Base-by-base conservation (phyloP, 768 basidiomycete genomes). In the Boletus speciosus region DNA sequence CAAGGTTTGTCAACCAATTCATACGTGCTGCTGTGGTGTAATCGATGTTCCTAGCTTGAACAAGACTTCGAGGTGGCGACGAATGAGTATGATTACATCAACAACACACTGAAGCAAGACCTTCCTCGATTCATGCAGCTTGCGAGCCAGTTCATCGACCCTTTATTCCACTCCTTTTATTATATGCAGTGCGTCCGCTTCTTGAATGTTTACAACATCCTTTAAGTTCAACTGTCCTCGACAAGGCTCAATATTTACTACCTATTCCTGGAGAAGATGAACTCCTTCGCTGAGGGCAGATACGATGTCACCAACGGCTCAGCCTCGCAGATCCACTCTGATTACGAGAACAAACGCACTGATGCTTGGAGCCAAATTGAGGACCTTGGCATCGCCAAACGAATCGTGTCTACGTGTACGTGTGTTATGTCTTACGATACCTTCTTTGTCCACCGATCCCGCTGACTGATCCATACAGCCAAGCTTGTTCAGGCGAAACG, bases 151-250 rank as follows among this genome's bases (percentile, higher is more conserved):
- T 98, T 98, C 73, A 92, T 98, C 67, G 88, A 95, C 61, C 97
- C 97, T 1, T 76, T 98, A n/a, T 99, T 98, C 82, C 88, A 96
- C 63, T 96, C 93, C 16, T 94, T 94, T 79, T 99, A 89, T 78
- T 99, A 96, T 71, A 98, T 99, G 94, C 93, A 98, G 93, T 95
- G 65, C 66, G 93, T 84, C 29, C 48, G 31, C 47, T 58, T 53
- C 43, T 36, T 48, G 35, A 36, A 41, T 35, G 29, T 36, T 42
- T 15, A 2, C 31, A 27, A 6, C 12, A 49, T 47, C 31, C n/a
- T 29, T 47, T 35, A 47, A 55, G 9, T 40, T 46, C 51, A 37
- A 19, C 42, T 25, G 25, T 23, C 41, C 19, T 43, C 23, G 27
- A 34, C 46, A 58, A 96, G 93, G 73, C 77, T 96, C 61, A 96